Conservation (phyloP, 1,284 basidiomycete species). For the Puccinia brachypodii region DNA sequence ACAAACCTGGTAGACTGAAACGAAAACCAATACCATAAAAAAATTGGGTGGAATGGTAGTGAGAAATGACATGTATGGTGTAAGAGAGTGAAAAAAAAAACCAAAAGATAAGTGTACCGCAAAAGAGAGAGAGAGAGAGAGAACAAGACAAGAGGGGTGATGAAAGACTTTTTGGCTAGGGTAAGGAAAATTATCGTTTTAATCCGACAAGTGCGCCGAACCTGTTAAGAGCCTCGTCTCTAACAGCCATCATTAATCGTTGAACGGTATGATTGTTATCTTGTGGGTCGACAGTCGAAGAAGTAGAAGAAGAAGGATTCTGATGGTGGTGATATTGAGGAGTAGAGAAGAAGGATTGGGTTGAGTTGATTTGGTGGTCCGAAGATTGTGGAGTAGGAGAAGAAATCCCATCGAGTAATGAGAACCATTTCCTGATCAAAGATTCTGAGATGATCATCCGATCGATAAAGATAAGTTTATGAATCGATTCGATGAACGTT, state of each 20-base stretch:
- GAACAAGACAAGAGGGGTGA: no score
- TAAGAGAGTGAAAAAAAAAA: no score
- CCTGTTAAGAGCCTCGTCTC: conserved; percentile 17
- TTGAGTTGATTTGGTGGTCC: neutral
- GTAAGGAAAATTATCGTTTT: conserved; percentile 26
- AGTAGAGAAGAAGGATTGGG: neutral
- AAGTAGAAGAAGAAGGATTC: no score
- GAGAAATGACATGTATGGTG: no score
- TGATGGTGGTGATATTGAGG: no score
- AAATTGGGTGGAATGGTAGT: no score
- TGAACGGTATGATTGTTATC: conserved; percentile 11
- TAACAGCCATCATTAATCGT: conserved; percentile 18
- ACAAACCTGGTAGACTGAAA: no score
- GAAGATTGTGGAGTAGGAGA: neutral
- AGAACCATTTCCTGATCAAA: conserved; percentile 44
- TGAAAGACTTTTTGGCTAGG: no score
- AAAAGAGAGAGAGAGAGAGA: no score
- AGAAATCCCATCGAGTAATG: conserved; percentile 27
- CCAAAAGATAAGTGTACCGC: no score
- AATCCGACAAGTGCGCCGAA: conserved; percentile 25
- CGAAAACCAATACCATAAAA: no score
- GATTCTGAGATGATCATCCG: conserved; percentile 43
- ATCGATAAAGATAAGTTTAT: conserved; percentile 24
- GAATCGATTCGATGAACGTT: conserved; percentile 26
- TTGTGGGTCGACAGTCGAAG: neutral